These are phyloP conservation scores for Malassezia caprae DNA, from an alignment of 1,284 basidiomycete species.

Conservation along the genomic window DNA sequence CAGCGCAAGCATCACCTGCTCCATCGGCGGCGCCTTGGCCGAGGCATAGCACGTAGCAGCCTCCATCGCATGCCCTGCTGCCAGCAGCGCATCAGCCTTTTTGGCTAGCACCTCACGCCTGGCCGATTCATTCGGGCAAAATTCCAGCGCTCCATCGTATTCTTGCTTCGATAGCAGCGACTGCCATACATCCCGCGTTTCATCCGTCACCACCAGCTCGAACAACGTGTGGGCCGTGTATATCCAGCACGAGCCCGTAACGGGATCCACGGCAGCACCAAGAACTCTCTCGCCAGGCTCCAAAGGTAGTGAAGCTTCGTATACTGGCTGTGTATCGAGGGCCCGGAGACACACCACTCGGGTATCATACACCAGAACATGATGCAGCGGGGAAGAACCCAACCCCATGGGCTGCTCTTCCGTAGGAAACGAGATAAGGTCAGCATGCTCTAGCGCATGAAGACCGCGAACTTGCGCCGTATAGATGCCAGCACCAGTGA, in stretches of 20 bases:
- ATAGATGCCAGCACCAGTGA: slow-evolving; percentile 38
- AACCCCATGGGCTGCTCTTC: not conserved
- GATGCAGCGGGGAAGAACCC: slow-evolving; percentile 71
- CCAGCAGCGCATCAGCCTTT: slow-evolving; percentile 76
- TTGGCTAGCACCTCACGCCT: slow-evolving; percentile 71
- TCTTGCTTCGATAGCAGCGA: slow-evolving; percentile 71
- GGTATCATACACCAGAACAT: slow-evolving; percentile 73
- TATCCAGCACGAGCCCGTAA: slow-evolving; percentile 85
- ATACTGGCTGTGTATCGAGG: slow-evolving; percentile 70
- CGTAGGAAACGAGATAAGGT: slow-evolving; percentile 54
- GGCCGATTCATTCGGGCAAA: slow-evolving; percentile 73
- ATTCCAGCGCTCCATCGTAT: slow-evolving; percentile 67
- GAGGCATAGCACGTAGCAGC: slow-evolving; percentile 79
- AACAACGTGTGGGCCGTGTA: slow-evolving; percentile 74
- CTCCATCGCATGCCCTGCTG: slow-evolving; percentile 71
- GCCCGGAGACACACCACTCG: slow-evolving; percentile 67
- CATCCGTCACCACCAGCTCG: slow-evolving; percentile 74
- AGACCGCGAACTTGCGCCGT: slow-evolving; percentile 30
- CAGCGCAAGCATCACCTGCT: slow-evolving; percentile 83
- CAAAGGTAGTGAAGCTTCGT: slow-evolving; percentile 58
- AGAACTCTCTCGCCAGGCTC: slow-evolving; percentile 32
- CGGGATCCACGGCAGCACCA: slow-evolving; percentile 57
- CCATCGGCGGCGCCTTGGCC: slow-evolving; percentile 63
- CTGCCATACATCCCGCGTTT: slow-evolving; percentile 89
- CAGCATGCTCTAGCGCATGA: slow-evolving; percentile 60